A percentile compares a stretch with the other conserved stretches of the same genome.
These are phyloP conservation scores for Zalaria obscura DNA, from an alignment of 2,329 filamentous ascomycete species.

Conservation along the genomic window DNA sequence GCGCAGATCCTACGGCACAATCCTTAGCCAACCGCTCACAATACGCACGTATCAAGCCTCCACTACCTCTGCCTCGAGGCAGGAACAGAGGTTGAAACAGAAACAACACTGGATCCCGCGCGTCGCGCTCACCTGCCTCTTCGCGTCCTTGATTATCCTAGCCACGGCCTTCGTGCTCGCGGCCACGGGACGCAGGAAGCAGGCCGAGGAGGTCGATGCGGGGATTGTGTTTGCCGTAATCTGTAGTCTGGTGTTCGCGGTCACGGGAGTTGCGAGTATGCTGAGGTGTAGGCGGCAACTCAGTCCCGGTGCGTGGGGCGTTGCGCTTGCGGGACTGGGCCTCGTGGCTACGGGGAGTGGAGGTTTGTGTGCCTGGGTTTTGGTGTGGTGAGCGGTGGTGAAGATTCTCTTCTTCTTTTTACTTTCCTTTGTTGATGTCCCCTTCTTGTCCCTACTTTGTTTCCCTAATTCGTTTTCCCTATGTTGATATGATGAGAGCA, in stretches of 20 bases:
- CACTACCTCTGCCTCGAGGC: not conserved
- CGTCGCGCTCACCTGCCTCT: slow-evolving; percentile 37
- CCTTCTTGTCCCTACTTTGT: too few species aligned
- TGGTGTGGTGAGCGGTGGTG: slow-evolving; percentile 8
- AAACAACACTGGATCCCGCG: slow-evolving; percentile 8
- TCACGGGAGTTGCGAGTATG: slow-evolving; percentile 45
- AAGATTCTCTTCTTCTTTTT: too few species aligned
- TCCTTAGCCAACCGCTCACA: not conserved
- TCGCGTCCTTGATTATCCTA: slow-evolving; percentile 48
- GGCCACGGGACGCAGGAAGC: slow-evolving; percentile 51
- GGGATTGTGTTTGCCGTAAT: slow-evolving; percentile 58
- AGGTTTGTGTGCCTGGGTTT: slow-evolving; percentile 38
- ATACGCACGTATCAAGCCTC: slow-evolving; percentile 2
- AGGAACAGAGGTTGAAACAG: not conserved
- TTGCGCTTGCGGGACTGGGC: slow-evolving; percentile 30
- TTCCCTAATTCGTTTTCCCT: too few species aligned
- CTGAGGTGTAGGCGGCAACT: slow-evolving; percentile 37
- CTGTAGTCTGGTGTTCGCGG: slow-evolving; percentile 49
- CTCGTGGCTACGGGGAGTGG: slow-evolving; percentile 36
- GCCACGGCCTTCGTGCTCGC: slow-evolving; percentile 52
- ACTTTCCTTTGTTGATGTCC: too few species aligned
- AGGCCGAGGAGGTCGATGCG: slow-evolving; percentile 57
- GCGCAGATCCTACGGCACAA: slow-evolving; percentile 10
- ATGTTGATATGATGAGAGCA: too few species aligned
- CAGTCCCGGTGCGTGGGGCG: slow-evolving; percentile 27